Percentiles rank a stretch among this genome's conserved stretches.
These are phyloP conservation scores for Rhynchospora tenuis DNA, from an alignment of 176 grass and related monocot species.

Conservation along the genomic window DNA sequence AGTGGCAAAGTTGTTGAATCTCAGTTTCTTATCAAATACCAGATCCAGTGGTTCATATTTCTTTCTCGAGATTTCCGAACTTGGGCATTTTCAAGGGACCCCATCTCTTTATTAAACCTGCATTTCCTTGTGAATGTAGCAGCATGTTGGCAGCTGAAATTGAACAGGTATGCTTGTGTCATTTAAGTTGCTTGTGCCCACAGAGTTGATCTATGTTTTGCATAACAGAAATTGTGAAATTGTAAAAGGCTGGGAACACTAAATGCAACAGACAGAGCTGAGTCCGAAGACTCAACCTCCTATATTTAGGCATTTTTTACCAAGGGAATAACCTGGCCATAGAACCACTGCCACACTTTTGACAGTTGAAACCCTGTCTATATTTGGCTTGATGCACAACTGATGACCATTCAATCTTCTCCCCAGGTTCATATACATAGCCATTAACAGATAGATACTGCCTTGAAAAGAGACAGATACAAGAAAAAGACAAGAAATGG, in stretches of 20 bases:
- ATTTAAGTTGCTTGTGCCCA: background rate
- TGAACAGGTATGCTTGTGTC: background rate
- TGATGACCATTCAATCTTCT: constrained; percentile 8
- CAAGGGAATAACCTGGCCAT: constrained; percentile 19
- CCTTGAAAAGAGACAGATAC: background rate
- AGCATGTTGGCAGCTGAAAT: background rate
- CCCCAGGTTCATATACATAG: constrained; percentile 8
- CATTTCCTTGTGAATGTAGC: background rate
- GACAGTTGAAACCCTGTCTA: constrained; percentile 22
- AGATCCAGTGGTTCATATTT: background rate
- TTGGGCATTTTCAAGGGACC: background rate
- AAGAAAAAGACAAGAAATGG: constrained; percentile 18
- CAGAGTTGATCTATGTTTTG: background rate
- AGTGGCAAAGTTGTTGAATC: background rate
- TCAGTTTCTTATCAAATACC: background rate
- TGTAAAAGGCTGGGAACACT: background rate
- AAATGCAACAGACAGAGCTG: background rate
- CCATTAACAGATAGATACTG: constrained; percentile 2
- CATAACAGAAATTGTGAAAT: background rate
- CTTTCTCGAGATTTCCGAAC: background rate
- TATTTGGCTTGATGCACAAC: background rate
- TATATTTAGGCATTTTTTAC: constrained; percentile 8
- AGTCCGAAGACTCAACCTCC: background rate
- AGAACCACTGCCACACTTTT: background rate
- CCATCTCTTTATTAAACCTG: background rate